phyloP scores from a whole-genome alignment of 495 filamentous ascomycete species.

The Talaromyces adpressus region DNA sequence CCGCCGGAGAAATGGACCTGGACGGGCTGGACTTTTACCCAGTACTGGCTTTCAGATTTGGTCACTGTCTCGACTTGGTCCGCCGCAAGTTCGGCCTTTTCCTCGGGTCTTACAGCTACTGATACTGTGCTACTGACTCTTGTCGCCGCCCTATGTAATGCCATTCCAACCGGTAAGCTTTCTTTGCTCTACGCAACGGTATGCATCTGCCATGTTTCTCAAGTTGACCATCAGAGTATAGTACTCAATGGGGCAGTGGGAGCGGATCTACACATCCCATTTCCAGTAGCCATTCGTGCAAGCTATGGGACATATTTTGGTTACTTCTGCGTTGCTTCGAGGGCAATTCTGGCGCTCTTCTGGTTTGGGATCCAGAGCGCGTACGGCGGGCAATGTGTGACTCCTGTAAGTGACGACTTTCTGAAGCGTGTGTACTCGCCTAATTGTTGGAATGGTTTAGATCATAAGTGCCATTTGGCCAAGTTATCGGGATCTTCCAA shows the following conservation, averaged over 20 bases:
- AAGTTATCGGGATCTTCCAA: slow-evolving; percentile 31
- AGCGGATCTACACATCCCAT: slow-evolving; percentile 39
- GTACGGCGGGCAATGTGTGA: slow-evolving; percentile 12
- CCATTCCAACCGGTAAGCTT: slow-evolving; percentile 9
- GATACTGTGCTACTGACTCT: slow-evolving; percentile 12
- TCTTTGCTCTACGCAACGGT: background rate
- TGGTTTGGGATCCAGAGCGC: slow-evolving; percentile 29
- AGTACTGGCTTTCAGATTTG: slow-evolving; percentile 22
- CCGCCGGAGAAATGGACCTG: slow-evolving; percentile 42
- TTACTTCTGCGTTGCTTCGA: slow-evolving; percentile 34
- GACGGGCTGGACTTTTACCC: slow-evolving; percentile 33
- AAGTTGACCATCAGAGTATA: slow-evolving; percentile 10
- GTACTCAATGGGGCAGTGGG: slow-evolving; percentile 44
- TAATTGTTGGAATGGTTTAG: slow-evolving; percentile 8
- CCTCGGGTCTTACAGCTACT: slow-evolving; percentile 10
- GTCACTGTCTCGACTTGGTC: slow-evolving; percentile 15
- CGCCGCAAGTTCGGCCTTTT: slow-evolving; percentile 11
- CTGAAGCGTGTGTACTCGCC: background rate
- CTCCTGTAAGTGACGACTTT: slow-evolving; percentile 5
- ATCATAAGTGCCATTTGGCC: slow-evolving; percentile 42
- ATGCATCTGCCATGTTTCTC: background rate
- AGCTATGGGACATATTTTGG: slow-evolving; percentile 48
- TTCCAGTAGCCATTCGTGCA: slow-evolving; percentile 33
- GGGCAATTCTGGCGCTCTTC: slow-evolving; percentile 38
- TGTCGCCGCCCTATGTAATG: slow-evolving; percentile 11